Conservation (phyloP, 192 early-diverging fungal genomes). For the Podila clonocystis region DNA sequence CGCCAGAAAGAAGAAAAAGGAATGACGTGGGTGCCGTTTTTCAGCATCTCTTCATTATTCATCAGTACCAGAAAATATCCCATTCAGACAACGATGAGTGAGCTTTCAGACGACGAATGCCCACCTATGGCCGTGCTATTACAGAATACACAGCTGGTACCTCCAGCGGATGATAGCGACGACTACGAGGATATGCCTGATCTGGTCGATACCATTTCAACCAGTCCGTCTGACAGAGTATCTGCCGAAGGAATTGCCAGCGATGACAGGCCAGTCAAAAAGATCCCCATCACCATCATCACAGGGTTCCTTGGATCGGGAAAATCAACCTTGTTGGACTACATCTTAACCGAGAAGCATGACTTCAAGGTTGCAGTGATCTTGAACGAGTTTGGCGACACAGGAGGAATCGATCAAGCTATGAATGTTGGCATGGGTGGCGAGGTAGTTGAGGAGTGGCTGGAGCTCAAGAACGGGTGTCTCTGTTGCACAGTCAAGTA, state of each 20-base stretch:
- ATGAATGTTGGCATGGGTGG: slow-evolving; percentile 85
- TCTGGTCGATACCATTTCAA: slow-evolving; percentile 14
- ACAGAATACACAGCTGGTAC: neutral
- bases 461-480: slow-evolving; percentile 97
- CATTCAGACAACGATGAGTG: neutral
- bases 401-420: slow-evolving; percentile 93
- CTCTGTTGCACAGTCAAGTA: slow-evolving; percentile 98
- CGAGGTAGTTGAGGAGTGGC: slow-evolving; percentile 93
- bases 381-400: slow-evolving; percentile 98
- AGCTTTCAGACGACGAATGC: slow-evolving; percentile 32
- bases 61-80: neutral
- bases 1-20: neutral
- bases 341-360: slow-evolving; percentile 84
- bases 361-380: slow-evolving; percentile 98
- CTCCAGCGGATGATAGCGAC: neutral
- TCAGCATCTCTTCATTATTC: neutral
- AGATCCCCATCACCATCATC: slow-evolving; percentile 51
- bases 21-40: neutral
- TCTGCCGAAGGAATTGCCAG: neutral
- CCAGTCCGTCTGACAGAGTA: neutral
- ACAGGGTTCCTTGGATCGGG: slow-evolving; percentile 86
- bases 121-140: slow-evolving; percentile 25
- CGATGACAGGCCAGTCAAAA: slow-evolving; percentile 9
- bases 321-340: slow-evolving; percentile 93
- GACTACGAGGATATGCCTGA: slow-evolving; percentile 48